phyloP scores from a whole-genome alignment of 2,329 filamentous ascomycete species.

The Exophiala dermatitidis region DNA sequence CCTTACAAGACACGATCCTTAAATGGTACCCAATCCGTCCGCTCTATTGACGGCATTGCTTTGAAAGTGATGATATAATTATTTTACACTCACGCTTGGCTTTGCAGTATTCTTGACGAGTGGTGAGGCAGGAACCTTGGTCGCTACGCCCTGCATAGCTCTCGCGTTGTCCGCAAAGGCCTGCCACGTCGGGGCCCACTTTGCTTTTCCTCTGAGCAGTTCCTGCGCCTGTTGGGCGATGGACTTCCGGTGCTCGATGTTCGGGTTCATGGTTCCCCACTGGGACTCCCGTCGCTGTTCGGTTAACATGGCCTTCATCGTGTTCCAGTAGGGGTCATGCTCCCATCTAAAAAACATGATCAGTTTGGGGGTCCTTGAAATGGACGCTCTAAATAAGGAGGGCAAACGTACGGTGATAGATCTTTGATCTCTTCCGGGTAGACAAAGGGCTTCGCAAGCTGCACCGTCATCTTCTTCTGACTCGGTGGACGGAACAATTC shows the following conservation, averaged over 20 bases:
- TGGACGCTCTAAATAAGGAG: neutral
- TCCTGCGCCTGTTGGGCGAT: constrained; percentile 56
- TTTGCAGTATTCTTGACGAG: neutral
- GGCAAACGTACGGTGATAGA: constrained; percentile 47
- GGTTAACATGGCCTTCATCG: constrained; percentile 44
- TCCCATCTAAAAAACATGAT: constrained; percentile 49
- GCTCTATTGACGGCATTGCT: neutral
- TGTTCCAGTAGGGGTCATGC: constrained; percentile 50
- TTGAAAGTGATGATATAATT: neutral
- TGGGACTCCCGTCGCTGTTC: constrained; percentile 33
- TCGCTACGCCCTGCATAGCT: constrained; percentile 10
- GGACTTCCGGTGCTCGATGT: constrained; percentile 38
- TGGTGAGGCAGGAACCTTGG: neutral
- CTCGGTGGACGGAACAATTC: constrained; percentile 63
- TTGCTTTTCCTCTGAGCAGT: constrained; percentile 49
- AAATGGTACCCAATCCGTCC: neutral
- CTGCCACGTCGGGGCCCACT: constrained; percentile 52
- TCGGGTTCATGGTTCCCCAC: constrained; percentile 35
- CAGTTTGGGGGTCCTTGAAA: neutral
- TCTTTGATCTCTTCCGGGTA: constrained; percentile 68
- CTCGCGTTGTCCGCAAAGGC: constrained; percentile 26
- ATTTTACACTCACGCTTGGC: neutral
- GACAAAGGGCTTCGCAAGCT: constrained; percentile 78
- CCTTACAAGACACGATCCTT: too few relatives aligned
- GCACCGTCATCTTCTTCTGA: constrained; percentile 90